Percentiles rank a stretch among this genome's conserved stretches.
phyloP scores from a whole-genome alignment of 345 rosid genomes.

The Gossypium stocksii region DNA sequence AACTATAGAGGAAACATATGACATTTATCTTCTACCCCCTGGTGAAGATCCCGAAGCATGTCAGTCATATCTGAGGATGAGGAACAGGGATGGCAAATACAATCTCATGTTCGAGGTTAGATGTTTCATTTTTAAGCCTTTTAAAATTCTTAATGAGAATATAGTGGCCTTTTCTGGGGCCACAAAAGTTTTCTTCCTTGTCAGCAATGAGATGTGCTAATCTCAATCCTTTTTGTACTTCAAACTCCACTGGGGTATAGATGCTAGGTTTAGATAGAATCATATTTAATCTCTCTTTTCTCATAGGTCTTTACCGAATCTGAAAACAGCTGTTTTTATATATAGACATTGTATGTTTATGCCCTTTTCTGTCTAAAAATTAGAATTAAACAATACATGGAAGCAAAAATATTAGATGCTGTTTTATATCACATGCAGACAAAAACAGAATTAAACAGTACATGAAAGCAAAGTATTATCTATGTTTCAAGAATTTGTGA shows the following conservation, averaged over 20 bases:
- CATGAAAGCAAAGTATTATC: background rate
- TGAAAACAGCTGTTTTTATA: background rate
- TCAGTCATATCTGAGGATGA: constrained; percentile 96
- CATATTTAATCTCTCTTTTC: background rate
- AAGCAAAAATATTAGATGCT: background rate
- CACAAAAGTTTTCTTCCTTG: background rate
- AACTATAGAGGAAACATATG: constrained; percentile 88
- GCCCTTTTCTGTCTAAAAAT: background rate
- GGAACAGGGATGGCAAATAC: constrained; percentile 97
- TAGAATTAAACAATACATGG: background rate
- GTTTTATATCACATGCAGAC: background rate
- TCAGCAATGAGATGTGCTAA: background rate
- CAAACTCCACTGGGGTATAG: no score
- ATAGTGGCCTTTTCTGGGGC: background rate
- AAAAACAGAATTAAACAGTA: background rate
- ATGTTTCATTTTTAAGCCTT: constrained; percentile 14
- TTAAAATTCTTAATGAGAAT: constrained; percentile 6
- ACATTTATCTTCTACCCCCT: constrained; percentile 96
- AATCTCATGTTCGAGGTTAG: constrained; percentile 98
- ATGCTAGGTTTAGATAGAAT: background rate
- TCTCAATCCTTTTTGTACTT: no score
- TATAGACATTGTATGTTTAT: background rate
- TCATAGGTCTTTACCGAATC: background rate
- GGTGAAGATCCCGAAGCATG: constrained; percentile 99
- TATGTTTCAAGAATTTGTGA: background rate